Evolutionary conservation across 169 alveolate genomes (phyloP).

Genomic region (Eimeria tenella): DNA sequence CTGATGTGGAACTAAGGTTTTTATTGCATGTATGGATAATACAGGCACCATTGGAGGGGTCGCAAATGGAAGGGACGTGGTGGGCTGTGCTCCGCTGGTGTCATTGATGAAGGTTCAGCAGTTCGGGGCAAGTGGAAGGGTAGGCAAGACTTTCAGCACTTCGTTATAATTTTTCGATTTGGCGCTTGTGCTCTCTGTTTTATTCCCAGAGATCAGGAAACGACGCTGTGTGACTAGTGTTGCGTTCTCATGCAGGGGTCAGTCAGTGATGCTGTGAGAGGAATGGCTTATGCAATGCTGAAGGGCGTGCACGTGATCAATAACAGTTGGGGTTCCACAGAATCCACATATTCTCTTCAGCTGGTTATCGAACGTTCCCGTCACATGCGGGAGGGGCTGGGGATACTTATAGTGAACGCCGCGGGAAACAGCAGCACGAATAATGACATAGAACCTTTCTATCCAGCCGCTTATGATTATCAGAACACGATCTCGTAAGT

Average conservation of each 20-base stretch:
- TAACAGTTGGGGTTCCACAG: slow-evolving; percentile 85
- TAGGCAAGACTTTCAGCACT: neutral
- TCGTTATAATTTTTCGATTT: no score
- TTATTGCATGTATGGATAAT: slow-evolving; percentile 9
- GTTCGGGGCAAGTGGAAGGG: slow-evolving; percentile 58
- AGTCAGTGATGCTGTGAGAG: slow-evolving; percentile 80
- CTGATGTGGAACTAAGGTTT: neutral
- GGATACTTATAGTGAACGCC: slow-evolving; percentile 83
- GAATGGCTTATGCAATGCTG: slow-evolving; percentile 81
- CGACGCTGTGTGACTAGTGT: neutral
- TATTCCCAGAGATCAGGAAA: neutral
- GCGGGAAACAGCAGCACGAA: slow-evolving; percentile 84
- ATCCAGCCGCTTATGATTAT: slow-evolving; percentile 80
- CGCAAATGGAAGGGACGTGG: slow-evolving; percentile 78
- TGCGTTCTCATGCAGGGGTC: slow-evolving; percentile 61
- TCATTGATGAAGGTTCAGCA: slow-evolving; percentile 23
- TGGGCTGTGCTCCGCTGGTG: slow-evolving; percentile 81
- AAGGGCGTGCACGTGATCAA: slow-evolving; percentile 79
- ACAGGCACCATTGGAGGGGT: slow-evolving; percentile 84
- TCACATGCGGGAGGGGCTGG: slow-evolving; percentile 80
- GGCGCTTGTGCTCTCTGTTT: neutral
- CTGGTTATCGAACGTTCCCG: slow-evolving; percentile 75
- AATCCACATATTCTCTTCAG: slow-evolving; percentile 71
- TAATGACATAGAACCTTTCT: slow-evolving; percentile 82
- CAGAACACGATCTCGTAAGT: slow-evolving; percentile 69